Conservation (phyloP, 2,329 filamentous ascomycete genomes). For the Penicillium hesseltinei region DNA sequence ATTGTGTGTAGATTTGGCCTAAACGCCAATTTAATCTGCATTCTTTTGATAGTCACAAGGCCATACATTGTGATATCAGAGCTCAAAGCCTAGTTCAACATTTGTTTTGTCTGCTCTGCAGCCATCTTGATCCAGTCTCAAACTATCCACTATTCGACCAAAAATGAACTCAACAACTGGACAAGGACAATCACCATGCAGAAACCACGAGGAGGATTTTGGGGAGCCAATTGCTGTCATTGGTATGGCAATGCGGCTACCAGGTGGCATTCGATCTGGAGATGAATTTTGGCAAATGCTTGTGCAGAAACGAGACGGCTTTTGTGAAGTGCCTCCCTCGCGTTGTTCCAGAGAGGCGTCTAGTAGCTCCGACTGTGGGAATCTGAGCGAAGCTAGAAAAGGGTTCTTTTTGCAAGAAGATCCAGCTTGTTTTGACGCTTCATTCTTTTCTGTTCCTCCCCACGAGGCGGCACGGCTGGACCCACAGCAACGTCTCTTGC, state of each 20-base stretch:
- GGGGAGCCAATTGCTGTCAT: conserved; percentile 21
- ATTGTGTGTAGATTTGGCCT: background rate
- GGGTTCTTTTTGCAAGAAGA: conserved; percentile 36
- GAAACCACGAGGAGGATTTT: background rate
- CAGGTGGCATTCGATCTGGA: conserved; percentile 15
- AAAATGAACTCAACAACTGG: conserved; percentile 9
- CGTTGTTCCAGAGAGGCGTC: conserved; percentile 28
- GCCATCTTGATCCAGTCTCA: conserved; percentile 7
- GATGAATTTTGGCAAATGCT: conserved; percentile 26
- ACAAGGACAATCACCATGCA: conserved; percentile 10
- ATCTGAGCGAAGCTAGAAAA: conserved; percentile 10
- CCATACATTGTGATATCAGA: background rate
- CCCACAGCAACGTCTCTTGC: conserved; percentile 34
- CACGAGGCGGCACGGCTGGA: conserved; percentile 28
- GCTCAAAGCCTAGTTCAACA: background rate
- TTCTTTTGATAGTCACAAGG: background rate
- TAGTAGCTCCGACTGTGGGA: conserved; percentile 20
- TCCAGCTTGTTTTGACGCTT: conserved; percentile 23
- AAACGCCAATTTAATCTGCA: background rate
- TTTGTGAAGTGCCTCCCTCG: conserved; percentile 20
- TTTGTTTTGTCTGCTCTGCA: background rate
- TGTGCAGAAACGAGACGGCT: conserved; percentile 20
- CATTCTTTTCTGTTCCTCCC: conserved; percentile 29
- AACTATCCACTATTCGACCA: conserved; percentile 2
- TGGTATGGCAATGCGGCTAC: conserved; percentile 27